A percentile compares a stretch with the other conserved stretches of the same genome.
Evolutionary conservation across 495 filamentous ascomycete species (phyloP).

Genomic region (Geopyxis carbonaria): DNA sequence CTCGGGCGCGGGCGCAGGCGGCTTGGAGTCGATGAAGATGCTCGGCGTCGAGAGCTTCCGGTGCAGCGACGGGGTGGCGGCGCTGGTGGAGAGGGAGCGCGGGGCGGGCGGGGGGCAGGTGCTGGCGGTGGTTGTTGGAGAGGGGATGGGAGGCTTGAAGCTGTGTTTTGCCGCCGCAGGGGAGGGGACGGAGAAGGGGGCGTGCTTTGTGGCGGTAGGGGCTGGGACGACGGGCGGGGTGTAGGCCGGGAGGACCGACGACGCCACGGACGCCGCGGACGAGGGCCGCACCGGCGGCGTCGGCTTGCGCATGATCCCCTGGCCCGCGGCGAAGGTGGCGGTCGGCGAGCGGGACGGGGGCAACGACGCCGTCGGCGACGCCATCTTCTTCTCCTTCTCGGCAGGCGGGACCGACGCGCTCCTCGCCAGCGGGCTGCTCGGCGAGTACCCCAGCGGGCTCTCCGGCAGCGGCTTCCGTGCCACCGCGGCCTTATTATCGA

Average conservation of each 20-base stretch:
- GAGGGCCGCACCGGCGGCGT: not conserved
- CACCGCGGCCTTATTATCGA: not conserved
- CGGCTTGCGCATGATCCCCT: not conserved
- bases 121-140: not conserved
- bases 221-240: not conserved
- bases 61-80: not conserved
- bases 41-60: not conserved
- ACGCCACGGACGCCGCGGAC: not conserved
- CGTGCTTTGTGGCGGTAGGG: not conserved
- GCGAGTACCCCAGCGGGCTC: not conserved
- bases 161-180: no score
- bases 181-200: constrained; percentile 1
- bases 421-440: not conserved
- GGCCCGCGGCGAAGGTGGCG: no score
- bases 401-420: not conserved
- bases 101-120: not conserved
- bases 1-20: not conserved
- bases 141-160: not conserved
- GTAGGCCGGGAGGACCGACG: not conserved
- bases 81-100: not conserved
- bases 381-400: not conserved
- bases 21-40: not conserved
- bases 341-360: no score
- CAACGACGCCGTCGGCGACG: no score
- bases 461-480: not conserved